Conservation (phyloP, 352 stramenopile genomes). For the Globisporangium takayamanum region DNA sequence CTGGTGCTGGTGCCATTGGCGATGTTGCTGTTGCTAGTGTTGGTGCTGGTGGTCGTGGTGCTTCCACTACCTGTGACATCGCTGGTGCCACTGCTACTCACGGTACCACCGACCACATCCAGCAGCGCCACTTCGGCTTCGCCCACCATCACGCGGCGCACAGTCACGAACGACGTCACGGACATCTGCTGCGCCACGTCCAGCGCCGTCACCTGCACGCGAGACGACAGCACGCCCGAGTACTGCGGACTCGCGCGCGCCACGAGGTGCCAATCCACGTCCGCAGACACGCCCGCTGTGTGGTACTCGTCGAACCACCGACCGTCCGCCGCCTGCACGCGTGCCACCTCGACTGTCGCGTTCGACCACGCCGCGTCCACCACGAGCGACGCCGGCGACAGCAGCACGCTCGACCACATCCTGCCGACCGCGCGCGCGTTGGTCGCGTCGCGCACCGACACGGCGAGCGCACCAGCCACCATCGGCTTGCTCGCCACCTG, state of each 20-base stretch:
- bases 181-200: slow-evolving; percentile 17
- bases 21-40: background rate
- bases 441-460: slow-evolving; percentile 10
- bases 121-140: slow-evolving; percentile 17
- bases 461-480: slow-evolving; percentile 13
- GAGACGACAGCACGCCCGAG: slow-evolving; percentile 13
- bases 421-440: slow-evolving; percentile 11
- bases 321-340: background rate
- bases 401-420: slow-evolving; percentile 14
- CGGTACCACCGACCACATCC: slow-evolving; percentile 8
- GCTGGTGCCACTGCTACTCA: background rate
- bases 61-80: too few species aligned
- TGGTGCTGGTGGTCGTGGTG: background rate
- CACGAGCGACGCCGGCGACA: slow-evolving; percentile 4
- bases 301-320: background rate
- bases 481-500: slow-evolving; percentile 22
- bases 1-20: background rate
- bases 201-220: slow-evolving; percentile 13
- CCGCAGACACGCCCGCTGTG: background rate
- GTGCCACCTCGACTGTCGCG: background rate
- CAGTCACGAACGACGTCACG: slow-evolving; percentile 9
- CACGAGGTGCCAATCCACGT: background rate
- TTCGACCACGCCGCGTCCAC: slow-evolving; percentile 3
- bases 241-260: slow-evolving; percentile 6
- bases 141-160: slow-evolving; percentile 15